phyloP scores from a whole-genome alignment of 257 asterid genomes.

The Solanum raphanifolium region DNA sequence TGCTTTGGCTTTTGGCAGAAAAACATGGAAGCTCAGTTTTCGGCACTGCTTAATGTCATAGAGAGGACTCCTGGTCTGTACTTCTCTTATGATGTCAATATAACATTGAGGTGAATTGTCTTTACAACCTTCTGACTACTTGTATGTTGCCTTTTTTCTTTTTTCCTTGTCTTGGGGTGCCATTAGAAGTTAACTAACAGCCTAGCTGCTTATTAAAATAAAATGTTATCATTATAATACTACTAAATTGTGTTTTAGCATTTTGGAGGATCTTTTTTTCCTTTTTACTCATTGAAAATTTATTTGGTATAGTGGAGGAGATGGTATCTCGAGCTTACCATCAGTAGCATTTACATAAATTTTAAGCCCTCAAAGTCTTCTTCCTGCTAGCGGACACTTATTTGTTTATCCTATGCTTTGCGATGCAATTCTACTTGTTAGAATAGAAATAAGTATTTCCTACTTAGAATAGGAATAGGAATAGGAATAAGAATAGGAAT shows the following conservation, averaged over 20 bases:
- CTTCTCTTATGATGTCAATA: slow-evolving; percentile 85
- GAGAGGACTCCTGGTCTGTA: slow-evolving; percentile 69
- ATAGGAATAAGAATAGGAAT: no score
- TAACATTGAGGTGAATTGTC: slow-evolving; percentile 66
- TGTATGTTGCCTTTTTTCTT: not conserved
- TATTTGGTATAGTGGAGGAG: not conserved
- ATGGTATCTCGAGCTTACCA: not conserved
- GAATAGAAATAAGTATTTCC: no score
- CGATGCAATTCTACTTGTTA: not conserved
- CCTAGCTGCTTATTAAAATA: not conserved
- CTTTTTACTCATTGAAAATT: not conserved
- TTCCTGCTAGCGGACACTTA: not conserved
- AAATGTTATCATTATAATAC: not conserved
- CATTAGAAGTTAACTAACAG: not conserved
- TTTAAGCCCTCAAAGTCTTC: not conserved
- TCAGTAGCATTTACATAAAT: not conserved
- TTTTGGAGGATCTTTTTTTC: not conserved
- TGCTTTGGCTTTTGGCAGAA: slow-evolving; percentile 38
- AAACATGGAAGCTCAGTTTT: slow-evolving; percentile 69
- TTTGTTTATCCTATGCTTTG: not conserved
- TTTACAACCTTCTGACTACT: not conserved
- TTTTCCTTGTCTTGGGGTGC: not conserved
- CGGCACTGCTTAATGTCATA: slow-evolving; percentile 51
- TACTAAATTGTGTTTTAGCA: not conserved
- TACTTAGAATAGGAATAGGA: no score